These are phyloP conservation scores for Anthoceros angustus DNA, from an alignment of 225 moss, liverwort and hornwort genomes.

Conservation along the genomic window DNA sequence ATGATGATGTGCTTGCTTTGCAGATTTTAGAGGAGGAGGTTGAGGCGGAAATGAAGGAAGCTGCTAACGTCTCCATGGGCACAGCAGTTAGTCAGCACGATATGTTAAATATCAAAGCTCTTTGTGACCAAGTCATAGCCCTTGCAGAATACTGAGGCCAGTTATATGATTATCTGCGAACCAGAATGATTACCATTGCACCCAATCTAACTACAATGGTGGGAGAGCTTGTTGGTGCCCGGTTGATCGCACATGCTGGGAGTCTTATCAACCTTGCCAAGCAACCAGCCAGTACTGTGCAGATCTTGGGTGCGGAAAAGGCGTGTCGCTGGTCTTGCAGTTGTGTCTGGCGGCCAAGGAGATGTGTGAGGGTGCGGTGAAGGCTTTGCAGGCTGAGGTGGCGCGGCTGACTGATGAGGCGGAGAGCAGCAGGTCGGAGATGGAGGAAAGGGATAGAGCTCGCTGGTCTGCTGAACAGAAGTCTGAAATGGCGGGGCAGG, in stretches of 20 bases:
- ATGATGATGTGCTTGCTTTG: neutral
- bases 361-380: no score
- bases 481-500: no score
- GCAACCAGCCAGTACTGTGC: slow-evolving; percentile 76
- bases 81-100: slow-evolving; percentile 81
- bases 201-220: slow-evolving; percentile 73
- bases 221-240: slow-evolving; percentile 68
- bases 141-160: slow-evolving; percentile 56
- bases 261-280: slow-evolving; percentile 70
- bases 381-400: no score
- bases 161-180: slow-evolving; percentile 62
- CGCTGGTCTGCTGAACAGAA: no score
- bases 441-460: no score
- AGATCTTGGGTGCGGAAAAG: slow-evolving; percentile 86
- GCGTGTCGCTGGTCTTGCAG: slow-evolving; percentile 1
- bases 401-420: no score
- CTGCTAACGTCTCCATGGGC: slow-evolving; percentile 74
- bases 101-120: slow-evolving; percentile 65
- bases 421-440: no score
- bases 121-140: slow-evolving; percentile 75
- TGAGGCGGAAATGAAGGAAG: slow-evolving; percentile 70
- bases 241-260: slow-evolving; percentile 71
- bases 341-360: no score
- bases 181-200: slow-evolving; percentile 79
- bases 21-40: slow-evolving; percentile 59